Base-by-base conservation (phyloP, 306 rosid species). In the Fragaria ananassa region DNA sequence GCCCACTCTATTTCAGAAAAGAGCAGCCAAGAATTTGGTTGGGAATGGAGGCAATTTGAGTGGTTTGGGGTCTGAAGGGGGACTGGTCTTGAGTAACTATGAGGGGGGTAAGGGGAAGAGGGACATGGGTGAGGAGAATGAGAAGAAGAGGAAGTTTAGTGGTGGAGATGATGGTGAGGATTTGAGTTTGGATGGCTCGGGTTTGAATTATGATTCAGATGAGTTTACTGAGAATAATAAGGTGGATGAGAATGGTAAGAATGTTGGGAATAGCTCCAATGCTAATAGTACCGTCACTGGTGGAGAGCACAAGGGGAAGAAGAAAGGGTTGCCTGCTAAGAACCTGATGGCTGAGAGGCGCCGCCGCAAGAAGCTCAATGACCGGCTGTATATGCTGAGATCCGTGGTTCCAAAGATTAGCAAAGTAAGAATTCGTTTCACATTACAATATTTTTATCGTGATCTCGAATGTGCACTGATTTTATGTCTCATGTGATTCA, bases 331-430 rank as follows among this genome's bases (percentile, higher is more conserved):
- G 23, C 99, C 99, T 0, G 97, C 99, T 0, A 95, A 95, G 73
- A 95, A 95, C 85, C 90, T 95, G 70, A 95, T 95, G 99, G 99
- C 99, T 0, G 99, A 96, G 89, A 87, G 99, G 81, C 91, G 99
- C 53, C 92, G 99, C 8, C 77, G 99, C 83, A 92, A 96, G 96
- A 96, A 92, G 77, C 96, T 96, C 46, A 96, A 96, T 80, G 99
- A 96, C 79, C 85, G 99, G 82, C 86, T 96, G 77, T 96, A 96
- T 80, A 91, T 96, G 97, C 96, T 96, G 64, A 86, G 99, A 86
- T 96, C 99, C 47, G 97, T 96, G 65, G 99, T 96, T 64, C 99
- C 99, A 2, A 96, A 96, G 78, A 96, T 96, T 73, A 96, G 99
- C 88, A 96, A 96, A 95, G 99, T 96, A 86, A 78, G 62, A n/a